phyloP scores from a whole-genome alignment of 2,329 filamentous ascomycete species.

The Ambrosiella xylebori region DNA sequence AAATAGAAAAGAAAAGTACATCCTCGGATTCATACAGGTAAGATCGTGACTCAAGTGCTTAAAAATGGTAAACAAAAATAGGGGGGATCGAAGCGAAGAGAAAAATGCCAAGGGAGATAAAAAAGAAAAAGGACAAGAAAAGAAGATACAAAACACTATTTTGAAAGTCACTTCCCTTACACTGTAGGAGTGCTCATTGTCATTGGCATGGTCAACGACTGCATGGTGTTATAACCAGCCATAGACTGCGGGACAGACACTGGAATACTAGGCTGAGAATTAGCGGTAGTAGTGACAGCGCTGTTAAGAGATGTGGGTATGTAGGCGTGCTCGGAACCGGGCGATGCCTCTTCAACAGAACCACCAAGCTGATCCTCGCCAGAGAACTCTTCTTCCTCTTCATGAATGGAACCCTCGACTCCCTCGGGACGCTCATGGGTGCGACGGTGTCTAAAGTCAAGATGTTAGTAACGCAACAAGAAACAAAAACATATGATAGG shows the following conservation, averaged over 20 bases:
- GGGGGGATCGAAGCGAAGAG: constrained; percentile 11
- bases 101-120: constrained; percentile 15
- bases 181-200: constrained; percentile 36
- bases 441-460: constrained; percentile 59
- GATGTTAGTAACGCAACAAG: constrained; percentile 22
- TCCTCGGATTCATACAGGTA: constrained; percentile 12
- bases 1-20: constrained; percentile 11
- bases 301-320: constrained; percentile 34
- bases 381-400: constrained; percentile 67
- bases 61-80: constrained; percentile 10
- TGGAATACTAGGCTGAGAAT: not conserved
- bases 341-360: constrained; percentile 62
- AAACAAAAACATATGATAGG: constrained; percentile 19
- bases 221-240: constrained; percentile 37
- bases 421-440: constrained; percentile 50
- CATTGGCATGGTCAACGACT: constrained; percentile 48
- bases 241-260: constrained; percentile 16
- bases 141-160: constrained; percentile 3
- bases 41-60: constrained; percentile 13
- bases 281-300: constrained; percentile 14
- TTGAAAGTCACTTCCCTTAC: constrained; percentile 5
- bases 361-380: constrained; percentile 73
- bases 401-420: constrained; percentile 40
- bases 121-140: constrained; percentile 5
- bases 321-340: constrained; percentile 52